Evolutionary conservation across 768 basidiomycete species (phyloP).

Genomic region (Tephrocybe sp.): DNA sequence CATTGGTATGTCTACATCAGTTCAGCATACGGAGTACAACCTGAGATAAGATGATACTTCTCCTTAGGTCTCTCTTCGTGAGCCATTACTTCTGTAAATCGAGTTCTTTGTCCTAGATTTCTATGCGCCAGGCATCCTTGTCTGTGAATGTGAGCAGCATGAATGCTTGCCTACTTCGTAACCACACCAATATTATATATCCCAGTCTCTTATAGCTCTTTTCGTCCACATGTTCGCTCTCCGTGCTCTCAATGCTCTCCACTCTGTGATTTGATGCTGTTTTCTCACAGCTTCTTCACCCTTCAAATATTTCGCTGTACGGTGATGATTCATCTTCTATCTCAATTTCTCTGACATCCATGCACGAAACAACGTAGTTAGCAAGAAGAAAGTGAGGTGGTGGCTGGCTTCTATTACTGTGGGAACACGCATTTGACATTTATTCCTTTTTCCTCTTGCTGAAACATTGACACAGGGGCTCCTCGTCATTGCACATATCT

Average conservation of each 20-base stretch:
- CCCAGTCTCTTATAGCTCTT: background rate
- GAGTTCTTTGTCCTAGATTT: background rate
- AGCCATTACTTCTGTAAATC: background rate
- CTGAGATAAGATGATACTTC: background rate
- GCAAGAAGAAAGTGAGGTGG: background rate
- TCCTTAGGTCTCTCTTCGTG: constrained; percentile 1
- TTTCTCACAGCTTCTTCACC: background rate
- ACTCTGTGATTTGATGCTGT: background rate
- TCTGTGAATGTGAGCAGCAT: background rate
- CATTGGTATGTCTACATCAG: background rate
- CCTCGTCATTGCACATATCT: background rate
- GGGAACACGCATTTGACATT: background rate
- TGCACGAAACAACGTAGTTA: background rate
- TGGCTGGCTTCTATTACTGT: constrained; percentile 2
- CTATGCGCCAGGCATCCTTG: background rate
- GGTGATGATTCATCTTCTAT: background rate
- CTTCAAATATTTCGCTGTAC: constrained; percentile 6
- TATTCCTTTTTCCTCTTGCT: no score
- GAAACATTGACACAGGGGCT: background rate
- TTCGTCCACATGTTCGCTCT: constrained; percentile 1
- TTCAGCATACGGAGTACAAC: background rate
- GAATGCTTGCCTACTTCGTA: background rate
- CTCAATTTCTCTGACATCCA: background rate
- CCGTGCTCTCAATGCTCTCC: background rate
- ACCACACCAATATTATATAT: background rate